Conservation (phyloP, 176 grass and related monocot species). For the Elaeis guineensis region DNA sequence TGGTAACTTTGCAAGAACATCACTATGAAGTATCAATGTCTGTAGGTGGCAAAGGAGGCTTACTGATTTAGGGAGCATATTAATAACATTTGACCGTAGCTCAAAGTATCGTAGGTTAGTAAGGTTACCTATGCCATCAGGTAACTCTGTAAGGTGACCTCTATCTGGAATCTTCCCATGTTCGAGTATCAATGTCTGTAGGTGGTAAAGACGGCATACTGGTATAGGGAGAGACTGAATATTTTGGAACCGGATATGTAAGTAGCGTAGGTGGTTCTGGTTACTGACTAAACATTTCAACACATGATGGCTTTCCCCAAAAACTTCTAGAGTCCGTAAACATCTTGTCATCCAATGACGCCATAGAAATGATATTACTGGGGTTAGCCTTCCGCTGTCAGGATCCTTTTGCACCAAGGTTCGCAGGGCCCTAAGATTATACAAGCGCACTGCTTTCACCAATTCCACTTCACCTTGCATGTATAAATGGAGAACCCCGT, state of each 20-base stretch:
- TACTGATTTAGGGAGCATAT: not conserved
- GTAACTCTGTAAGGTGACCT: no score
- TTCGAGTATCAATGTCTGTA: not conserved
- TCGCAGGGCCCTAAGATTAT: not conserved
- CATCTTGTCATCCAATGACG: no score
- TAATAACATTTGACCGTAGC: not conserved
- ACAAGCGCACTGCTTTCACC: not conserved
- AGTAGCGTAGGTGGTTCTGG: not conserved
- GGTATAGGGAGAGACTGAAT: not conserved
- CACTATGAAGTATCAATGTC: not conserved
- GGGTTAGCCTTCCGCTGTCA: no score
- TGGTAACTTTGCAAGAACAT: not conserved
- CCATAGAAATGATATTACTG: no score
- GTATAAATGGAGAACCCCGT: conserved; percentile 1
- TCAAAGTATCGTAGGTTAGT: no score
- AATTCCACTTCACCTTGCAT: no score
- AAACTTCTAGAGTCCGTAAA: not conserved
- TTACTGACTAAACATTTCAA: no score
- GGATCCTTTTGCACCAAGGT: not conserved
- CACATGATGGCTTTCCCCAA: no score
- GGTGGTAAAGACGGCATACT: not conserved
- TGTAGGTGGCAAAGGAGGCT: conserved; percentile 1
- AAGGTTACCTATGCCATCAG: no score
- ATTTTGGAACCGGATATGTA: not conserved
- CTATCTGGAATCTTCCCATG: no score